phyloP scores from a whole-genome alignment of 2,329 filamentous ascomycete genomes.

The Colletotrichum coccodes region DNA sequence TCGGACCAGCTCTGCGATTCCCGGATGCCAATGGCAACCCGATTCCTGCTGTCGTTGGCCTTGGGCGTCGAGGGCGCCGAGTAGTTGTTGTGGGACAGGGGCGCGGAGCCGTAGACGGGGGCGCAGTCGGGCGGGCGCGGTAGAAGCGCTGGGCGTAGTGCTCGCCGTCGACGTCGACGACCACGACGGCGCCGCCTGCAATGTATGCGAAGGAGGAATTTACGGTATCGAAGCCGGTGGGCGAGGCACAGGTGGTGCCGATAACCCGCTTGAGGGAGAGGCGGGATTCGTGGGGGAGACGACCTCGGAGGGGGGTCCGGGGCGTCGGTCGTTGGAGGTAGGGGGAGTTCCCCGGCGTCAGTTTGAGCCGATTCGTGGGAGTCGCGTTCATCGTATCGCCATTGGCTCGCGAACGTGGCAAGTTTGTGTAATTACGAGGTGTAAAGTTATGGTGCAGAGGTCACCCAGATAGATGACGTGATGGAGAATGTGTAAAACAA shows the following conservation, averaged over 20 bases:
- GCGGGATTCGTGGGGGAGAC: slow-evolving; percentile 60
- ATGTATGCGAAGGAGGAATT: slow-evolving; percentile 87
- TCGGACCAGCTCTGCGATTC: slow-evolving; percentile 70
- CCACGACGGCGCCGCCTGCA: slow-evolving; percentile 91
- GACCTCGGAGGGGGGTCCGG: slow-evolving; percentile 69
- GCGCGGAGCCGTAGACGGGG: slow-evolving; percentile 68
- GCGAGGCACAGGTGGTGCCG: slow-evolving; percentile 86
- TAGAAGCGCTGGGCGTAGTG: slow-evolving; percentile 85
- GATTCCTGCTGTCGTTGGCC: slow-evolving; percentile 71
- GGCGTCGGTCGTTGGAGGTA: slow-evolving; percentile 66
- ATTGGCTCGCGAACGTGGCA: slow-evolving; percentile 51
- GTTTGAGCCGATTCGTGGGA: slow-evolving; percentile 70
- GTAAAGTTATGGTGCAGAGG: slow-evolving; percentile 17
- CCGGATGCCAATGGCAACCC: slow-evolving; percentile 57
- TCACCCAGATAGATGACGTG: background rate
- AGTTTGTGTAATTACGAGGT: slow-evolving; percentile 11
- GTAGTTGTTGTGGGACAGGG: slow-evolving; percentile 57
- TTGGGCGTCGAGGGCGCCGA: slow-evolving; percentile 67
- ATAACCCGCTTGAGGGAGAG: slow-evolving; percentile 86
- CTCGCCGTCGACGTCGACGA: slow-evolving; percentile 81
- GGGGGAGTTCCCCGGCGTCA: slow-evolving; percentile 83
- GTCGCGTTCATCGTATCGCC: slow-evolving; percentile 68
- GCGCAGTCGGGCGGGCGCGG: slow-evolving; percentile 83
- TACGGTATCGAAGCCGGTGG: slow-evolving; percentile 87
- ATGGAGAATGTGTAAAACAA: background rate